Evolutionary conservation across 371 early-diverging fungal species (phyloP), one percentile per base, ranked within the genome.

Genomic region (Rhizopus sp.): DNA sequence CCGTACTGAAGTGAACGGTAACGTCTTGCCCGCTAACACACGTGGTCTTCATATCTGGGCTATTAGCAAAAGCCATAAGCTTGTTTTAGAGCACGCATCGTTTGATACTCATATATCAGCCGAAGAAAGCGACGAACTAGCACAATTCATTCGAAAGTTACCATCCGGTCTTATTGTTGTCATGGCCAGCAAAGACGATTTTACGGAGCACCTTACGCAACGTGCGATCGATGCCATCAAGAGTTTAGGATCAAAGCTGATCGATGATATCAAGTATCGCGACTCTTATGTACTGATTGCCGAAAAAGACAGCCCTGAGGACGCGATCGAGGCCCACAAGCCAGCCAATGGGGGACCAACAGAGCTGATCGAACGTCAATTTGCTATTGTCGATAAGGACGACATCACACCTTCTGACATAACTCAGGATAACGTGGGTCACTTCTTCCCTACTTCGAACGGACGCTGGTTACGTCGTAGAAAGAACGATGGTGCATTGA

Each of bases 211-310:
- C 35, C 62, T 93, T 38, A 83, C 84, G 0, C 69, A 72, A 7
- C 76, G 76, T 4, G 91, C 89, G 0, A 65, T 69, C 0, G 60
- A 69, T 0, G 87, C 87, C 0, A 48, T 83, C 40, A 86, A 82
- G 53, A 64, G 77, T 33, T 60, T 94, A 3, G 94, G 94, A 3
- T 80, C 87, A 23, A 69, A 64, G 7, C 59, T 57, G 38, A 83
- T 89, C 45, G 75, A 76, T 3, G 42, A 85, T 2, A 68, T 89
- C 32, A 55, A 69, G 41, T 90, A 88, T 62, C 85, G 92, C 33
- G 93, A 93, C 66, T 89, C 91, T 3, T 94, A 88, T 87, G 89
- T 88, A 39, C 57, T 94, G 45, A 87, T 94, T 66, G 88, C 88
- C 0, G 83, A 87, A 56, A 89, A 89, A 67, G 49, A 41, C 7